phyloP scores from a whole-genome alignment of 176 grass and related monocot genomes.

The Aechmea fasciata region DNA sequence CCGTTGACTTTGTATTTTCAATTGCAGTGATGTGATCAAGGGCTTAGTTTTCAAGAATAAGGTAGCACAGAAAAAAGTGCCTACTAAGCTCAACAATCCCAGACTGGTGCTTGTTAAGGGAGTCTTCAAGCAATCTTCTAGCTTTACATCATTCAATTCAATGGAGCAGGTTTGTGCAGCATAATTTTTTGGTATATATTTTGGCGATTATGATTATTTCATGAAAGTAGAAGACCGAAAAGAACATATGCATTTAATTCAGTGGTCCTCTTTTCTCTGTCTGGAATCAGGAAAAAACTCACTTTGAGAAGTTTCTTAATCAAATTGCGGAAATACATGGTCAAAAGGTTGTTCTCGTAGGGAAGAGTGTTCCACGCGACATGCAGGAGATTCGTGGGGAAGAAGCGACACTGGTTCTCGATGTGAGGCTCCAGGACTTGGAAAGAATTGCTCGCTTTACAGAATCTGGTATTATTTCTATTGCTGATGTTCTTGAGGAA shows the following conservation, averaged over 20 bases:
- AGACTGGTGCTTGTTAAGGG: conserved; percentile 78
- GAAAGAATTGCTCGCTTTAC: conserved; percentile 66
- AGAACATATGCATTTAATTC: conserved; percentile 17
- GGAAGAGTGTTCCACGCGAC: conserved; percentile 72
- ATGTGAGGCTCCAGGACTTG: conserved; percentile 64
- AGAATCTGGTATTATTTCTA: conserved; percentile 69
- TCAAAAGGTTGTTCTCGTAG: conserved; percentile 78
- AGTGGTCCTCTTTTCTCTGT: background rate
- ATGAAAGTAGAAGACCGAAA: too few relatives aligned
- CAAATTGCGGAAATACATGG: conserved; percentile 61
- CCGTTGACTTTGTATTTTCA: conserved; percentile 1
- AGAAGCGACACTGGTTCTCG: conserved; percentile 58
- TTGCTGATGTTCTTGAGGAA: conserved; percentile 52
- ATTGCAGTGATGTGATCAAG: conserved; percentile 83
- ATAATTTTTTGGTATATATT: background rate
- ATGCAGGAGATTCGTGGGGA: conserved; percentile 68
- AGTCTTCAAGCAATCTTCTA: conserved; percentile 57
- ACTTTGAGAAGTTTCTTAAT: conserved; percentile 43
- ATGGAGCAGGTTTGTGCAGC: conserved; percentile 55
- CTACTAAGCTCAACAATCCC: conserved; percentile 59
- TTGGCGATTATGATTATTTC: too few relatives aligned
- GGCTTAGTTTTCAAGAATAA: conserved; percentile 96
- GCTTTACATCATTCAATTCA: conserved; percentile 74
- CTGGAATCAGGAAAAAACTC: conserved; percentile 52
- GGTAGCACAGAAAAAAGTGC: conserved; percentile 92